These are phyloP conservation scores for Myxozyma sirexii DNA, from an alignment of 805 yeast genomes.

Conservation along the genomic window DNA sequence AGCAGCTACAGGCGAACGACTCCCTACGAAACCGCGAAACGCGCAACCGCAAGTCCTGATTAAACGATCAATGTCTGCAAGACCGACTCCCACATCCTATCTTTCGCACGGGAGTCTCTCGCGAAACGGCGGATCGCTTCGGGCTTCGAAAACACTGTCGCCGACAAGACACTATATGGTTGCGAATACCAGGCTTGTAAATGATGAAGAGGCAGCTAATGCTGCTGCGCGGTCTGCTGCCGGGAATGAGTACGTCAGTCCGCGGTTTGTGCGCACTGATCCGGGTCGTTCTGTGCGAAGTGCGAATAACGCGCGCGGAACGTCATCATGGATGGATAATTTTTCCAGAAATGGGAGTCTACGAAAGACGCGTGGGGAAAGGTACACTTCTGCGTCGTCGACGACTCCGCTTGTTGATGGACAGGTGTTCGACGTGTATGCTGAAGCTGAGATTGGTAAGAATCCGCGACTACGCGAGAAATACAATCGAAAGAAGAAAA, in stretches of 20 bases:
- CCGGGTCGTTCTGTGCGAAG: too few species aligned
- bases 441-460: conserved; percentile 5
- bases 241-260: not conserved
- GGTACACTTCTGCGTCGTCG: not conserved
- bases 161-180: too few species aligned
- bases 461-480: conserved; percentile 3
- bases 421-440: not conserved
- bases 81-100: not conserved
- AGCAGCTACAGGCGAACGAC: conserved; percentile 1
- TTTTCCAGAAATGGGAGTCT: conserved; percentile 1
- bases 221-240: not conserved
- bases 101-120: conserved; percentile 4
- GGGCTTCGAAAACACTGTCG: not conserved
- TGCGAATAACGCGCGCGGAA: too few species aligned
- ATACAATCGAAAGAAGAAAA: not conserved
- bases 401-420: not conserved
- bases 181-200: not conserved
- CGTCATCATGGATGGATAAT: too few species aligned
- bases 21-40: not conserved
- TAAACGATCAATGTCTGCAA: not conserved
- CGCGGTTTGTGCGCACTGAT: too few species aligned
- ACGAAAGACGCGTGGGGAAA: not conserved
- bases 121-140: conserved; percentile 7
- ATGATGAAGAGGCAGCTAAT: not conserved
- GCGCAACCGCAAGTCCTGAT: not conserved